These are phyloP conservation scores for Penicillium sp. DNA, from an alignment of 2,329 filamentous ascomycete species.

Conservation along the genomic window DNA sequence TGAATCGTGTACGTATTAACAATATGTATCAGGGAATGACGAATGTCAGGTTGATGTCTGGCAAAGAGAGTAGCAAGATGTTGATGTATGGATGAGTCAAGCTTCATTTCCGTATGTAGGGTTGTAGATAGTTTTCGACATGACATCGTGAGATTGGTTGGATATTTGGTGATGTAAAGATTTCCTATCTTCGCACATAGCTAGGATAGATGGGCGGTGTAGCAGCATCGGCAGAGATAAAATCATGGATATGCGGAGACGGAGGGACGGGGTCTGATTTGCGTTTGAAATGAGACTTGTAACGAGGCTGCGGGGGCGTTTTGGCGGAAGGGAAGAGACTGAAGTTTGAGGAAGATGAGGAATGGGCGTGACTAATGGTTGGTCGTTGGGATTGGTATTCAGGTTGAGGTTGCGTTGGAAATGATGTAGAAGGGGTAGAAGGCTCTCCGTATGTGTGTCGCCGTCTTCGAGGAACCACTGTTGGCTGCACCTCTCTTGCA, in stretches of 20 bases:
- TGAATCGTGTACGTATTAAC: slow-evolving; percentile 1
- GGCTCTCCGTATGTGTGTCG: slow-evolving; percentile 40
- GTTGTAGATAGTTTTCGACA: background rate
- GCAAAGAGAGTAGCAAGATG: background rate
- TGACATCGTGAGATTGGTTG: background rate
- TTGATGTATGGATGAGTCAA: background rate
- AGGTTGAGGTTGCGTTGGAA: slow-evolving; percentile 1
- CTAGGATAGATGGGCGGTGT: slow-evolving; percentile 12
- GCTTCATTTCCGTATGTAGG: background rate
- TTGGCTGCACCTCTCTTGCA: slow-evolving; percentile 18
- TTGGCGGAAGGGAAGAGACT: slow-evolving; percentile 8
- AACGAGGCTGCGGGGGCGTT: slow-evolving; percentile 6
- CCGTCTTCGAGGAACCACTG: slow-evolving; percentile 23
- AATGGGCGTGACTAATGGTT: background rate
- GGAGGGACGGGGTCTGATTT: slow-evolving; percentile 16
- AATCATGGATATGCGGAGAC: slow-evolving; percentile 17
- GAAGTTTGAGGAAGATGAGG: slow-evolving; percentile 7
- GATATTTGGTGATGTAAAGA: background rate
- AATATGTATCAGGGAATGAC: background rate
- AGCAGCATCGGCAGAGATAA: slow-evolving; percentile 4
- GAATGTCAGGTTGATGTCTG: background rate
- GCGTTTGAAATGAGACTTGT: slow-evolving; percentile 12
- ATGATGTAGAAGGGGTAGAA: slow-evolving; percentile 21
- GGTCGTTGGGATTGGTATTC: background rate
- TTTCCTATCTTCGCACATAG: slow-evolving; percentile 2